Evolutionary conservation across 2,329 filamentous ascomycete species (phyloP).

Genomic region (Sporothrix pallida): DNA sequence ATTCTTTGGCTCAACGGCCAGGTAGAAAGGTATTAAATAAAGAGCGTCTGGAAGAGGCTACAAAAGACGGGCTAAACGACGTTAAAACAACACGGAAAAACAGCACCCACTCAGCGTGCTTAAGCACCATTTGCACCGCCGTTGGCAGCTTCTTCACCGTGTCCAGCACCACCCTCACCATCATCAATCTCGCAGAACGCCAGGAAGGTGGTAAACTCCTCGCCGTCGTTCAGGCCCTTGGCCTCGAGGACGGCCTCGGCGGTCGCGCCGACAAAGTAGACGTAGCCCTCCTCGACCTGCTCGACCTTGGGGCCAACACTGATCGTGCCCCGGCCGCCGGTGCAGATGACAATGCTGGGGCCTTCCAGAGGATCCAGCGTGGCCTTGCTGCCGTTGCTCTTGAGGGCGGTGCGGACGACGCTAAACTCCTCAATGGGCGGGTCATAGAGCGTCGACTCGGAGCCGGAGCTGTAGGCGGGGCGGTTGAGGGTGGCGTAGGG

Average conservation of each 20-base stretch:
- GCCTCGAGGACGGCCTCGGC: slow-evolving; percentile 83
- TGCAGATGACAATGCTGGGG: slow-evolving; percentile 92
- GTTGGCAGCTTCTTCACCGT: slow-evolving; percentile 40
- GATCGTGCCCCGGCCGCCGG: slow-evolving; percentile 79
- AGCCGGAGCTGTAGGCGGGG: slow-evolving; percentile 78
- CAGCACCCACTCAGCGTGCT: not conserved
- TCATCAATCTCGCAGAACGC: slow-evolving; percentile 86
- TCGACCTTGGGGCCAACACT: slow-evolving; percentile 82
- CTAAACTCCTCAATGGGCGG: slow-evolving; percentile 96
- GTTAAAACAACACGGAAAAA: not conserved
- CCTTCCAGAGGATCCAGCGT: slow-evolving; percentile 88
- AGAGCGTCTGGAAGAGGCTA: too few species aligned
- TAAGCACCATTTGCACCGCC: slow-evolving; percentile 42
- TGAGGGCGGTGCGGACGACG: slow-evolving; percentile 80
- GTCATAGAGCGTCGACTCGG: slow-evolving; percentile 79
- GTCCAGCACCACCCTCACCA: slow-evolving; percentile 39
- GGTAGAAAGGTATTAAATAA: not conserved
- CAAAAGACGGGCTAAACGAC: not conserved
- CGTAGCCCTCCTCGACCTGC: slow-evolving; percentile 73
- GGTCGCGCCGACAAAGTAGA: slow-evolving; percentile 86
- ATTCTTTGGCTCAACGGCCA: not conserved
- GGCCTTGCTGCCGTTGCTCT: slow-evolving; percentile 73
- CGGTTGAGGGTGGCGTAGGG: slow-evolving; percentile 83
- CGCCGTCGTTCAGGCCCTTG: slow-evolving; percentile 57
- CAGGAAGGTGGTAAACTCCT: slow-evolving; percentile 86